Evolutionary conservation across 1,139 yeast genomes (phyloP).

Genomic region (Geotrichum klebahnii): DNA sequence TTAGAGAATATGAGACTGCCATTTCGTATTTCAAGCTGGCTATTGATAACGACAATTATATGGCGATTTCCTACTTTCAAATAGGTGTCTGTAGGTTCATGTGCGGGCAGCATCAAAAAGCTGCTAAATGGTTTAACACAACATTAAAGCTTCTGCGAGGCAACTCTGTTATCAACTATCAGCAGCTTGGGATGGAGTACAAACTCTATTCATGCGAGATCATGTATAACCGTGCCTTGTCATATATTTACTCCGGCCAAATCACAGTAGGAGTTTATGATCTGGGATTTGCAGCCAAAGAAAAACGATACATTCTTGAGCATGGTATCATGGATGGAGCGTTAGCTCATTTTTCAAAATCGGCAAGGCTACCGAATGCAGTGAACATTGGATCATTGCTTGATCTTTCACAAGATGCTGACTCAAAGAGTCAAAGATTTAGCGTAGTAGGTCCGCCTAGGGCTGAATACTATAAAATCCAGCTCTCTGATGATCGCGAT

Average conservation of each 20-base stretch:
- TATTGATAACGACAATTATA: slow-evolving; percentile 26
- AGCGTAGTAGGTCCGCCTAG: too few relatives aligned
- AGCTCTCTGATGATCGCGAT: too few relatives aligned
- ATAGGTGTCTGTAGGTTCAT: slow-evolving; percentile 30
- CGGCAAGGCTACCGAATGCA: slow-evolving; percentile 6
- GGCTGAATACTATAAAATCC: too few relatives aligned
- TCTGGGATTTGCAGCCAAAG: slow-evolving; percentile 26
- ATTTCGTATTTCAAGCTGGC: slow-evolving; percentile 24
- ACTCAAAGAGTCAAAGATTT: slow-evolving; percentile 16
- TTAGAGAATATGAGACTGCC: slow-evolving; percentile 25
- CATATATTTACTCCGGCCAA: slow-evolving; percentile 27
- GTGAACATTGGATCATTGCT: slow-evolving; percentile 12
- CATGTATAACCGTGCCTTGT: slow-evolving; percentile 29
- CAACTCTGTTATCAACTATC: slow-evolving; percentile 29
- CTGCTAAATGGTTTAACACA: slow-evolving; percentile 28
- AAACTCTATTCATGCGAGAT: slow-evolving; percentile 30
- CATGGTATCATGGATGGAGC: slow-evolving; percentile 31
- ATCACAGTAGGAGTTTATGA: slow-evolving; percentile 26
- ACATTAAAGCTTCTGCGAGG: slow-evolving; percentile 28
- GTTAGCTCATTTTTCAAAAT: slow-evolving; percentile 20
- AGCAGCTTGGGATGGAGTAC: slow-evolving; percentile 28
- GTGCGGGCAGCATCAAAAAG: slow-evolving; percentile 26
- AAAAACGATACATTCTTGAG: slow-evolving; percentile 24
- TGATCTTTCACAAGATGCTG: slow-evolving; percentile 15
- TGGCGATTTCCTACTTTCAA: slow-evolving; percentile 30